phyloP scores from a whole-genome alignment of 176 grass and related monocot species.

The Leersia perrieri region DNA sequence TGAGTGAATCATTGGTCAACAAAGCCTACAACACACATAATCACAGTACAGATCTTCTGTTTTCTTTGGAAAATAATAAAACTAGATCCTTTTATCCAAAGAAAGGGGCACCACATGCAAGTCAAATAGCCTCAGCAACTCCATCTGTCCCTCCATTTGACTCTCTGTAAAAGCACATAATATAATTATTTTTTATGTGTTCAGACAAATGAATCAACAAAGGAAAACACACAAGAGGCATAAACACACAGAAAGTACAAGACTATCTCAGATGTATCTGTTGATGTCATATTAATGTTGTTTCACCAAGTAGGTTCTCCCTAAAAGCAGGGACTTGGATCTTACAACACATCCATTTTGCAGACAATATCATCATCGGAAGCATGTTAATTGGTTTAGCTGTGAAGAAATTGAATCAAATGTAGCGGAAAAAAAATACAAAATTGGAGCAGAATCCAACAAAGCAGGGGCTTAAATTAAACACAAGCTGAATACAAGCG shows the following conservation, averaged over 20 bases:
- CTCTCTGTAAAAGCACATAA: conserved; percentile 6
- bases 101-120: not conserved
- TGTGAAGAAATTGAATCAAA: not conserved
- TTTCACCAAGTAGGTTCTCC: conserved; percentile 50
- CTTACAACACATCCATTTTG: conserved; percentile 51
- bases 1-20: not conserved
- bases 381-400: not conserved
- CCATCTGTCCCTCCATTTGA: not conserved
- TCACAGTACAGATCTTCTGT: not conserved
- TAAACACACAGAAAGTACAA: not conserved
- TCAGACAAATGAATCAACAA: not conserved
- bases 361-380: conserved; percentile 46
- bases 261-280: conserved; percentile 14
- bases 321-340: conserved; percentile 34
- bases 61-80: not conserved
- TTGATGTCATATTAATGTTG: conserved; percentile 26
- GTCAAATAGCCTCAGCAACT: not conserved
- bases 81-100: not conserved
- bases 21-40: conserved; percentile 10
- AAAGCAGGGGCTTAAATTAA: conserved; percentile 15
- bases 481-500: not conserved
- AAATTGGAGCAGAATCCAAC: conserved; percentile 12
- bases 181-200: not conserved
- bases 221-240: not conserved
- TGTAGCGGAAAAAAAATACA: too few relatives aligned